Evolutionary conservation across 2,329 filamentous ascomycete species (phyloP), one percentile per base, ranked within the genome.

Genomic region (Pseudocercospora ulei): DNA sequence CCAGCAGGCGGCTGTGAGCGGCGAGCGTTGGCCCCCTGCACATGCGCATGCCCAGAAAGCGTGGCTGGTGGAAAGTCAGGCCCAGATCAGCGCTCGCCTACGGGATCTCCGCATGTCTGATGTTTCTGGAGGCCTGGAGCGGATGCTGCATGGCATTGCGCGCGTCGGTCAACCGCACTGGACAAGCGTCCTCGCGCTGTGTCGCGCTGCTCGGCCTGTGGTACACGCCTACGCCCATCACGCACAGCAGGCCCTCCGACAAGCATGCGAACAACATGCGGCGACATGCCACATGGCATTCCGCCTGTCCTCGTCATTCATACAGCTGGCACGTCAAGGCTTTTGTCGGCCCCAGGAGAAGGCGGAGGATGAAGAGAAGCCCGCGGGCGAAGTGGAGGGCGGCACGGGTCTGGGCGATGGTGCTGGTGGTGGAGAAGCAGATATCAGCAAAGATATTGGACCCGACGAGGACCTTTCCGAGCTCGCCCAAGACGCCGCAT

Each of bases 401-500:
- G 92, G 92, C 9, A 96, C 87, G 7, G 92, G 90, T 20, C 76
- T 98, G 14, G 92, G 90, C 12, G 90, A 95, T 29, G 92, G 90
- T 12, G 90, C 95, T 29, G 92, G 90, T 7, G 83, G 95, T 61
- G 92, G 88, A 11, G 87, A 82, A 3, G 87, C 98, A 58, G 88
- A 98, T 61, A 96, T 98, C 49, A 96, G 87, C 63, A 96, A 98
- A 59, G 90, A 98, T 55, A 81, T 98, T 30, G 77, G 83, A 47
- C 80, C 88, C 9, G 88, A 98, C 44, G 90, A 99, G 59, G 87
- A 98, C 57, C 66, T 98, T 3, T 78, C 82, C 0, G 90, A 98
- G 51, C 69, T 98, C 28, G 88, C 90, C 0, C 84, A 95, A 58
- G 82, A 95, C 54, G 73, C 78, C 26, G 45, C 45, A 7, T 46